Evolutionary conservation across 768 basidiomycete genomes (phyloP).

Genomic region (Auriscalpium orientale): DNA sequence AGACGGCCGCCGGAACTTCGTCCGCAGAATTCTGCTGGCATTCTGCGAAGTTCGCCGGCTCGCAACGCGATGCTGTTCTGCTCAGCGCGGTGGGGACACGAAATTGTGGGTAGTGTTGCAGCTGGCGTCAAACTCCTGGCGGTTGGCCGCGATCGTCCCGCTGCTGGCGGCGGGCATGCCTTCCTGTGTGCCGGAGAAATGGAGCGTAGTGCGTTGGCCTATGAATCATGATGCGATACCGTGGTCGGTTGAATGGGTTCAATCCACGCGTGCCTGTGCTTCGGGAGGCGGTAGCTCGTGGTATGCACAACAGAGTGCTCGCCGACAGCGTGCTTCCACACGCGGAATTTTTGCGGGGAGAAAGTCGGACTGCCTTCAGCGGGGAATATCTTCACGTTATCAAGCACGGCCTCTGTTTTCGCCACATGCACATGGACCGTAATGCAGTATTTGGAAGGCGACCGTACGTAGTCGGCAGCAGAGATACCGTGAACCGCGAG

Average conservation of each 20-base stretch:
- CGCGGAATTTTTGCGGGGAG: conserved; percentile 45
- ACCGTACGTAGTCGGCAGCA: conserved; percentile 31
- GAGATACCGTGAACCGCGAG: conserved; percentile 45
- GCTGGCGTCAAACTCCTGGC: conserved; percentile 18
- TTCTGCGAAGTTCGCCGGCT: conserved; percentile 28
- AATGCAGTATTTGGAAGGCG: conserved; percentile 65
- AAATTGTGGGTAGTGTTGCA: conserved; percentile 26
- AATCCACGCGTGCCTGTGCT: conserved; percentile 47
- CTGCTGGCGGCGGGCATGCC: background rate
- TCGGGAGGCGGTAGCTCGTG: conserved; percentile 59
- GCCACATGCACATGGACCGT: conserved; percentile 48
- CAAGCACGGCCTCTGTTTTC: conserved; percentile 59
- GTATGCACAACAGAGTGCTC: conserved; percentile 56
- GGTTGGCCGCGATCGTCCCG: background rate
- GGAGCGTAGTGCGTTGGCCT: conserved; percentile 34
- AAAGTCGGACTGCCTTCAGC: background rate
- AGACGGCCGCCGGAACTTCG: conserved; percentile 22
- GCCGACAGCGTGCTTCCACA: conserved; percentile 47
- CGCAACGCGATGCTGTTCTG: conserved; percentile 24
- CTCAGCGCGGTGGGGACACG: conserved; percentile 18
- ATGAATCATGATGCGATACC: conserved; percentile 44
- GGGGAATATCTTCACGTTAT: conserved; percentile 38
- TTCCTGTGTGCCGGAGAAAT: conserved; percentile 12
- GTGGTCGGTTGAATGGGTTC: conserved; percentile 71
- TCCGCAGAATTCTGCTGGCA: conserved; percentile 23